Base-by-base conservation (phyloP, 345 rosid genomes). In the Lepidium sativum region DNA sequence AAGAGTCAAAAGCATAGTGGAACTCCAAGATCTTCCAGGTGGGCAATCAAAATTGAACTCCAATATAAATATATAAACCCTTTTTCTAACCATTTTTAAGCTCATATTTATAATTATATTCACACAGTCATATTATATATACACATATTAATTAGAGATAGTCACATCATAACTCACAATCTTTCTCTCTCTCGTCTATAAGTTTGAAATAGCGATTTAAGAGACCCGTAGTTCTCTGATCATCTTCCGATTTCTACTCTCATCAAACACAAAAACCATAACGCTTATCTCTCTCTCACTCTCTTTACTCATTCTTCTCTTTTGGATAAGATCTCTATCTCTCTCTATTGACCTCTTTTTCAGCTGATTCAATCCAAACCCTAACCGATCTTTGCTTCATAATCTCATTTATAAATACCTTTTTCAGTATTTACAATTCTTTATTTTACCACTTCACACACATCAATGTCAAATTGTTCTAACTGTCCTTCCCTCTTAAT, bases 261-360 rank as follows among this genome's bases (percentile, higher is more conserved):
- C 68, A 45, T 57, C 68, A 50, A 58, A 69, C 31, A 57, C 73
- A 60, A 54, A 51, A 66, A 72, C 38, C 0, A 52, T 56, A 68
- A 44, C 70, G 63, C 51, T 61, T 60, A 74, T 75, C 72, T 66
- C 72, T 59, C 59, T 9, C 59, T 9, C 72, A 44, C 68, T 56
- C 74, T 48, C 74, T 60, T 41, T 73, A 72, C 71, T 64, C 72
- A 71, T 61, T 72, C 78, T 67, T 60, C 77, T 25, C 31, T 50
- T 66, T 74, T 81, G 85, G 86, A 82, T 80, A 85, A 83, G 80
- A 76, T 74, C 75, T 40, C 32, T 63, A 65, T 74, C 74, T 57
- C 40, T 66, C 79, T 75, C 43, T 16, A 43, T 65, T 43, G 32
- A 54, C 69, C 61, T 61, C 64, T 0, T 57, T 49, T 64, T 68